Evolutionary conservation across 2,329 filamentous ascomycete species (phyloP).

Genomic region (Cordyceps cateniannulata): DNA sequence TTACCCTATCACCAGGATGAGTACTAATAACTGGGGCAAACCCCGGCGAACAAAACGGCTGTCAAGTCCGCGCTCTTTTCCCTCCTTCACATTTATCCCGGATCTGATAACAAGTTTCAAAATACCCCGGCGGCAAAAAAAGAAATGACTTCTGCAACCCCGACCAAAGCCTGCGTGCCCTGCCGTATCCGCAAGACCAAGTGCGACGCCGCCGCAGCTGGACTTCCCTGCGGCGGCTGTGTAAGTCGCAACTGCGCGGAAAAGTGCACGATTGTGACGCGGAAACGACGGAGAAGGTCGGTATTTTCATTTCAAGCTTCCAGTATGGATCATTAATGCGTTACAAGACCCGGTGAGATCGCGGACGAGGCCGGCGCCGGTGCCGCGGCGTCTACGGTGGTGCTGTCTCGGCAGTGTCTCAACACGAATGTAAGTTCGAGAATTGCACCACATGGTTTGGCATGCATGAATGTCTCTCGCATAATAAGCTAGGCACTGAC

Average conservation of each 20-base stretch:
- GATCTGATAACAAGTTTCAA: too few relatives aligned
- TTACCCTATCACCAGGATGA: too few relatives aligned
- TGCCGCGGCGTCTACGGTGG: background rate
- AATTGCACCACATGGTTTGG: background rate
- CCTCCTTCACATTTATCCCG: too few relatives aligned
- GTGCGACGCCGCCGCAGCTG: constrained; percentile 3
- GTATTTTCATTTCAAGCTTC: background rate
- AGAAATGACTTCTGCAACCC: background rate
- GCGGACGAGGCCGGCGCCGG: background rate
- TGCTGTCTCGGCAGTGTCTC: background rate
- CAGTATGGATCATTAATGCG: background rate
- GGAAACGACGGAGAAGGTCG: background rate
- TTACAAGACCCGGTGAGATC: background rate
- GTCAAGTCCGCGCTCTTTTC: too few relatives aligned
- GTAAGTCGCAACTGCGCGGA: constrained; percentile 1
- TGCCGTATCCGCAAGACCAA: constrained; percentile 6
- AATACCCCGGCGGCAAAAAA: too few relatives aligned
- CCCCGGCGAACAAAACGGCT: too few relatives aligned
- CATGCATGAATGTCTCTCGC: background rate
- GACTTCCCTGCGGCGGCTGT: constrained; percentile 7
- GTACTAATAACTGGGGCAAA: too few relatives aligned
- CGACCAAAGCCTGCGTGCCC: constrained; percentile 4
- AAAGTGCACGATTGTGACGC: background rate
- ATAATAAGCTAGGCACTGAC: too few relatives aligned
- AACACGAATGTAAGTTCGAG: background rate